Evolutionary conservation across 2,329 filamentous ascomycete species (phyloP), one percentile per base, ranked within the genome.

Genomic region (Trichoderma endophyticum): DNA sequence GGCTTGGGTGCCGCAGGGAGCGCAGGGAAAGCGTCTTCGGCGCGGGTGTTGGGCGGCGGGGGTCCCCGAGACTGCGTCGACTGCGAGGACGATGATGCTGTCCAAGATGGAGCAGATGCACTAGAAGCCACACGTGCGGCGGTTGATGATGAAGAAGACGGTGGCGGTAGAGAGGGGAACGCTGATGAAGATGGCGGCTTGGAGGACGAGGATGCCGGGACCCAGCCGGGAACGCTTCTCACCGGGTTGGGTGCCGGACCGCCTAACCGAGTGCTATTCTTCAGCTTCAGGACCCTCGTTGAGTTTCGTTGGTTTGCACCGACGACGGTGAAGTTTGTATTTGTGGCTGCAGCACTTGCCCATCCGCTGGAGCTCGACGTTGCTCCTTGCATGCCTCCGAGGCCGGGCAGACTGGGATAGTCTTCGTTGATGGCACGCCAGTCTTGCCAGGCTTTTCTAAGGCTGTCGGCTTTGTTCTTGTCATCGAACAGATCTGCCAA

Each of bases 341-440:
- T 95, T 83, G 80, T 88, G 72, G 80, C 84, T 0, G 89, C 89
- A 0, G 86, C 93, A 57, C 79, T 84, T 74, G 81, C 90, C 90
- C 92, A 89, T 72, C 88, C 88, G 71, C 84, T 87, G 11, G 82
- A 87, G 9, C 86, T 83, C 0, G 87, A 87, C 0, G 87, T 87
- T 4, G 84, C 86, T 30, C 91, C 90, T 48, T 90, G 86, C 81
- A 91, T 89, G 65, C 92, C 91, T 70, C 88, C 88, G 0, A 93
- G 87, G 0, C 92, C 92, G 1, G 95, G 95, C 1, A 98, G 85
- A 2, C 93, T 93, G 0, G 95, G 95, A 76, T 98, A 98, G 80
- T 98, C 95, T 81, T 98, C 95, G 75, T 97, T 97, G 82, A 97
- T 96, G 48, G 94, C 94, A 61, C 93, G 93, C 93, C 95, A 98